A percentile compares a stretch with the other conserved stretches of the same genome.
These are phyloP conservation scores for Pseudogymnoascus sp. DNA, from an alignment of 2,329 filamentous ascomycete species.

Conservation along the genomic window DNA sequence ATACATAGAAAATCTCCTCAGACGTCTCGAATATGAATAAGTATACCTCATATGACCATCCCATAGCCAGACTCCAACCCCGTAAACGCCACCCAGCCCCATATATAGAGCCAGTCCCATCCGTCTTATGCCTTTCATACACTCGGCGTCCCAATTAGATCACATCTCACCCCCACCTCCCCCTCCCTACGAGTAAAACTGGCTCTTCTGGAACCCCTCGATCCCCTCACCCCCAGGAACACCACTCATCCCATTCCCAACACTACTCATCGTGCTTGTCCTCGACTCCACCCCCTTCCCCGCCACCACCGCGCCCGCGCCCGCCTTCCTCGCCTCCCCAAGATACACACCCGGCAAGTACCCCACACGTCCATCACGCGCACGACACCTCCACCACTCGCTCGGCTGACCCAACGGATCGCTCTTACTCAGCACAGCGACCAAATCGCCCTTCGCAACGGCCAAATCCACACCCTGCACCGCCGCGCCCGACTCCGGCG, in stretches of 20 bases:
- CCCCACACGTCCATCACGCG: constrained; percentile 80
- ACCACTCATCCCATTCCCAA: constrained; percentile 31
- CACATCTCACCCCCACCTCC: neutral
- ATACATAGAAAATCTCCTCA: neutral
- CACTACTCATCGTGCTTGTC: constrained; percentile 31
- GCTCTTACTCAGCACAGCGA: constrained; percentile 85
- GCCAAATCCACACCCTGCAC: constrained; percentile 73
- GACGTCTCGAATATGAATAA: neutral
- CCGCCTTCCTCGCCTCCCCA: constrained; percentile 56
- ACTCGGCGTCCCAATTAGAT: neutral
- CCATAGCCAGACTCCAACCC: neutral
- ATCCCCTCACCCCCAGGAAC: constrained; percentile 51
- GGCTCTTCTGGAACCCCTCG: constrained; percentile 63
- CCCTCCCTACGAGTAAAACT: constrained; percentile 48
- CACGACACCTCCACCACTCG: constrained; percentile 95
- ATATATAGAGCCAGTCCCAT: neutral
- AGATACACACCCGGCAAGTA: constrained; percentile 90
- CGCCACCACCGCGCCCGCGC: constrained; percentile 29
- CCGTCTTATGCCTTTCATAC: neutral
- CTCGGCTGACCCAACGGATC: constrained; percentile 87
- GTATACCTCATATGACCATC: neutral
- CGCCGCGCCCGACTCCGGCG: constrained; percentile 59
- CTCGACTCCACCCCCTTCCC: constrained; percentile 33
- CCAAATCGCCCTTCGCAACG: constrained; percentile 90
- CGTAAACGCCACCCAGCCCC: neutral